These are phyloP conservation scores for Phytophthora ohioensis DNA, from an alignment of 352 stramenopile genomes.

Conservation along the genomic window DNA sequence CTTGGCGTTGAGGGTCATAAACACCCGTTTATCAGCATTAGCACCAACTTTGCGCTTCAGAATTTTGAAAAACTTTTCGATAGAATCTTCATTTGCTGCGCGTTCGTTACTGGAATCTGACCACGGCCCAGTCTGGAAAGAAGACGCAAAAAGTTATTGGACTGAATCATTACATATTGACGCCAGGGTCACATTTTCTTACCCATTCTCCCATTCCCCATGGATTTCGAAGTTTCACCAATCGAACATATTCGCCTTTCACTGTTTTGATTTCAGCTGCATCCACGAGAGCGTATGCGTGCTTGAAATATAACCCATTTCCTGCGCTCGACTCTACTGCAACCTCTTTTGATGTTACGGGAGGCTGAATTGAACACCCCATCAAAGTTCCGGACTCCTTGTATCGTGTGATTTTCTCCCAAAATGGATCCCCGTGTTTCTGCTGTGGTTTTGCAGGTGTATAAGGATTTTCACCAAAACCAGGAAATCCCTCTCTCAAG, in stretches of 20 bases:
- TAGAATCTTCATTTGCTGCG: constrained; percentile 80
- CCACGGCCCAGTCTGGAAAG: constrained; percentile 78
- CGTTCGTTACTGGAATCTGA: constrained; percentile 84
- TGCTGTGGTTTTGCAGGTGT: constrained; percentile 48
- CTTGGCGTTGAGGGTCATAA: constrained; percentile 59
- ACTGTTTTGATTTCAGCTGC: constrained; percentile 71
- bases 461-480: constrained; percentile 80
- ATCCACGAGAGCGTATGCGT: constrained; percentile 90
- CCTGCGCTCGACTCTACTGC: constrained; percentile 80
- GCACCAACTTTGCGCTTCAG: constrained; percentile 70
- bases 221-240: constrained; percentile 90
- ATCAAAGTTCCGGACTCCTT: constrained; percentile 89
- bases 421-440: constrained; percentile 76
- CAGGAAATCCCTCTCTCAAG: constrained; percentile 80
- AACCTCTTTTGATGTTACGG: constrained; percentile 63
- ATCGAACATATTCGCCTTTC: constrained; percentile 55
- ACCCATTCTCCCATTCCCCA: constrained; percentile 94
- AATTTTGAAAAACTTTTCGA: constrained; percentile 80
- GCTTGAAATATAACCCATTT: constrained; percentile 88
- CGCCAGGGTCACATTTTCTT: constrained; percentile 10
- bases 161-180: too few relatives aligned
- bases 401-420: constrained; percentile 79
- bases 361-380: constrained; percentile 92
- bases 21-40: constrained; percentile 74
- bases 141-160: neutral